Conservation (phyloP, 1,284 basidiomycete genomes). For the Thelephora terrestris region DNA sequence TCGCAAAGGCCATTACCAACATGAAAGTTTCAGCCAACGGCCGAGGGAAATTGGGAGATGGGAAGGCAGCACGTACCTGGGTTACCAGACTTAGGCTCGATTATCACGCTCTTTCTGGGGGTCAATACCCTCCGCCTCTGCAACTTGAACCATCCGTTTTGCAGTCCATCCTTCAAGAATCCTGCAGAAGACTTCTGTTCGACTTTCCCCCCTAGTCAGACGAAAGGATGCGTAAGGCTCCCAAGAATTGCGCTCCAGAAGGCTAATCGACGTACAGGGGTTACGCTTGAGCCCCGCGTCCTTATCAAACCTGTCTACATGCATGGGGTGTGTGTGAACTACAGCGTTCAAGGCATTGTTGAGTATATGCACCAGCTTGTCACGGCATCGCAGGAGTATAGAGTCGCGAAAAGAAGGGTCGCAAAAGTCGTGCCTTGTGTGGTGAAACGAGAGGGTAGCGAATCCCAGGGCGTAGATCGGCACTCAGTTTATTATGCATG, state of each 20-base stretch:
- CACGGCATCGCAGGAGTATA: slow-evolving; percentile 15
- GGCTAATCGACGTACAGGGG: slow-evolving; percentile 49
- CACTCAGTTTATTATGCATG: too few species aligned
- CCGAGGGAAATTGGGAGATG: background rate
- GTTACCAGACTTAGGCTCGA: slow-evolving; percentile 92
- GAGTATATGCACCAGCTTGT: slow-evolving; percentile 42
- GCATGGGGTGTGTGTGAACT: slow-evolving; percentile 85
- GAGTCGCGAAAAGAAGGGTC: background rate
- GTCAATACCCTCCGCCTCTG: slow-evolving; percentile 85
- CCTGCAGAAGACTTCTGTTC: slow-evolving; percentile 91
- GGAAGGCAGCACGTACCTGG: slow-evolving; percentile 49
- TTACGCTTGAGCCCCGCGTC: slow-evolving; percentile 82
- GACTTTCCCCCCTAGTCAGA: slow-evolving; percentile 69
- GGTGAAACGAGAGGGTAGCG: too few species aligned
- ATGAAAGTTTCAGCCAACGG: slow-evolving; percentile 4
- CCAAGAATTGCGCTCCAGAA: background rate
- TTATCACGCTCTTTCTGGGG: slow-evolving; percentile 85
- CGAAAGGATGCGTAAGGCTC: background rate
- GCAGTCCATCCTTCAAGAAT: slow-evolving; percentile 94
- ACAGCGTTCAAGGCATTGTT: slow-evolving; percentile 77
- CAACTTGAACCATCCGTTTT: slow-evolving; percentile 92
- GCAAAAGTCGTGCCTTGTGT: background rate
- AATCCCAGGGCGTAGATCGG: too few species aligned
- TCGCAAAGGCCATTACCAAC: slow-evolving; percentile 82
- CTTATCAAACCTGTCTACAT: slow-evolving; percentile 72